These are phyloP conservation scores for Millerago galiae DNA, from an alignment of 805 yeast genomes.

Conservation along the genomic window DNA sequence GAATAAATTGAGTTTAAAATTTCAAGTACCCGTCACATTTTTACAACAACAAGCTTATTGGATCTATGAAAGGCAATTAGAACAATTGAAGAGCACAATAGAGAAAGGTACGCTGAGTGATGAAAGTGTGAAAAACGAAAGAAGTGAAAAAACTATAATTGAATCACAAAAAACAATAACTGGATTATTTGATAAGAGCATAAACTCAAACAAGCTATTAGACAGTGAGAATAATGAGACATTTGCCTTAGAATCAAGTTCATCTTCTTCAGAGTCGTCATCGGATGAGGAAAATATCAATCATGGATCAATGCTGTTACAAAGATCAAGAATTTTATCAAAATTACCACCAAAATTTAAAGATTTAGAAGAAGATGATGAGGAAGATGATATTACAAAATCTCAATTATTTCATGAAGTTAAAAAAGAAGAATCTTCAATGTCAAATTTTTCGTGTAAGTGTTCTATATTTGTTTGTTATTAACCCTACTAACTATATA, in stretches of 20 bases:
- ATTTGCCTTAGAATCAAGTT: background rate
- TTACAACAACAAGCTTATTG: constrained; percentile 25
- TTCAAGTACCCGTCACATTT: constrained; percentile 20
- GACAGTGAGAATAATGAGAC: background rate
- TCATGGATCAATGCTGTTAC: constrained; percentile 19
- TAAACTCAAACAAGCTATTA: background rate
- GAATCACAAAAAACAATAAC: constrained; percentile 1
- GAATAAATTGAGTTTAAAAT: constrained; percentile 6
- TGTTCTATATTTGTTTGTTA: background rate
- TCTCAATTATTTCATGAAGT: background rate
- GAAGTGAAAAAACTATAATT: constrained; percentile 3
- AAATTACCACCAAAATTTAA: constrained; percentile 14
- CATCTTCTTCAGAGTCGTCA: background rate
- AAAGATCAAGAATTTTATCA: constrained; percentile 20
- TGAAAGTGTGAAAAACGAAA: constrained; percentile 3
- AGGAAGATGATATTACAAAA: constrained; percentile 9
- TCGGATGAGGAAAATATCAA: constrained; percentile 3
- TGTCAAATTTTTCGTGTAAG: constrained; percentile 29
- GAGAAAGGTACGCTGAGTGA: constrained; percentile 14
- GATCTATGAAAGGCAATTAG: constrained; percentile 24
- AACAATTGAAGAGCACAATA: constrained; percentile 18
- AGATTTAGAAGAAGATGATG: constrained; percentile 16
- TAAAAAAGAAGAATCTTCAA: constrained; percentile 12
- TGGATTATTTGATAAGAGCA: background rate
- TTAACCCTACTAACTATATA: background rate